Conservation (phyloP, 2,329 filamentous ascomycete species). For the Botrytis pseudocinerea region DNA sequence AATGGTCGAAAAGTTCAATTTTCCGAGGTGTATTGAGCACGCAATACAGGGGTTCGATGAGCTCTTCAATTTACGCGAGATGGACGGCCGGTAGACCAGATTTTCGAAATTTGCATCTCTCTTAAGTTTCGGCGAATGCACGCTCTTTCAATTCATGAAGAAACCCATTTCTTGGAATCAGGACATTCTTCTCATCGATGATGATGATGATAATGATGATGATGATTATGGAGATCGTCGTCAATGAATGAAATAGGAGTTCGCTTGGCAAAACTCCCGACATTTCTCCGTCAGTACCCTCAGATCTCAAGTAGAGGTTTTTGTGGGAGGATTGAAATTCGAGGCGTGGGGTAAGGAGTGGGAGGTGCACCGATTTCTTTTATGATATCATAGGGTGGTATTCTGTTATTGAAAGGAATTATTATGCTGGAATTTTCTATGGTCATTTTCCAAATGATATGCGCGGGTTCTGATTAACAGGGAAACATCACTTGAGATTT, state of each 20-base stretch:
- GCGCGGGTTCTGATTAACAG: background rate
- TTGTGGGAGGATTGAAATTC: background rate
- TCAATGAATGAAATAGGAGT: constrained; percentile 1
- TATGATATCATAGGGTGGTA: constrained; percentile 4
- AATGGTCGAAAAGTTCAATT: background rate
- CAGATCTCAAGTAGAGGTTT: background rate
- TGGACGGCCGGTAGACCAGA: background rate
- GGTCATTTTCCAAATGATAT: background rate
- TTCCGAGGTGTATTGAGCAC: constrained; percentile 16
- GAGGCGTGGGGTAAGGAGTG: background rate
- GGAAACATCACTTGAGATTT: background rate
- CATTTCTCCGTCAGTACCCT: background rate
- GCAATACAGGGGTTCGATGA: constrained; percentile 23
- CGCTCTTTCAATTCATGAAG: background rate
- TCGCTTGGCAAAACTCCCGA: constrained; percentile 12
- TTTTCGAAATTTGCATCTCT: constrained; percentile 2
- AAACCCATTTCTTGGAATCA: background rate
- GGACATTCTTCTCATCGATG: background rate
- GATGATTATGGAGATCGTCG: background rate
- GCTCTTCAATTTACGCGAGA: constrained; percentile 22
- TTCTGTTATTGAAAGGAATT: background rate
- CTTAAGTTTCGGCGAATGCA: background rate
- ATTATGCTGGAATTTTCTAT: background rate
- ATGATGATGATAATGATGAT: background rate
- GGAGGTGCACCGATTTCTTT: too few species aligned